These are phyloP conservation scores for Oldenlandia corymbosa DNA, from an alignment of 257 asterid genomes.

Conservation along the genomic window DNA sequence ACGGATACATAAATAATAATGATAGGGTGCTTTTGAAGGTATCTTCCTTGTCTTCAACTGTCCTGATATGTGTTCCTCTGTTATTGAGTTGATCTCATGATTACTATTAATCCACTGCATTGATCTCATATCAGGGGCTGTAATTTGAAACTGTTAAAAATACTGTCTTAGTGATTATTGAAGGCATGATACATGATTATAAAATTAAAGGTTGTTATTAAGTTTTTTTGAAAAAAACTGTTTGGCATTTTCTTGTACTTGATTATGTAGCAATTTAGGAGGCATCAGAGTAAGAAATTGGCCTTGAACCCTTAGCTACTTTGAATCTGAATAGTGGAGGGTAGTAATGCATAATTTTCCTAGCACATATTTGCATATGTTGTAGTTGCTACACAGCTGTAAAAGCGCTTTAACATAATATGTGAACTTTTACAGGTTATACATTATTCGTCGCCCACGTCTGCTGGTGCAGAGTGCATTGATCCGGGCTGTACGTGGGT, in stretches of 20 bases:
- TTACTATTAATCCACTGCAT: background rate
- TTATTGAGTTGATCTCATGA: background rate
- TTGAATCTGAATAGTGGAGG: background rate
- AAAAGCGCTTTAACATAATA: slow-evolving; percentile 4
- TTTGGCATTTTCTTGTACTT: background rate
- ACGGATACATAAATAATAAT: slow-evolving; percentile 66
- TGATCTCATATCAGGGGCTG: background rate
- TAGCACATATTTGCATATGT: background rate
- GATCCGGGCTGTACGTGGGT: slow-evolving; percentile 91
- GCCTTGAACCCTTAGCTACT: background rate
- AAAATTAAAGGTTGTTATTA: background rate
- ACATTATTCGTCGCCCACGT: slow-evolving; percentile 68
- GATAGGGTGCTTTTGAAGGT: slow-evolving; percentile 96
- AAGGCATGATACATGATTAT: background rate
- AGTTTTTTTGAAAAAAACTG: background rate
- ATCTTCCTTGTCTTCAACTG: slow-evolving; percentile 4
- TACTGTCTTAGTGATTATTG: background rate
- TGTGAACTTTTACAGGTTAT: slow-evolving; percentile 62
- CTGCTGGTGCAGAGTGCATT: slow-evolving; percentile 98
- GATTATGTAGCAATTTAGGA: background rate
- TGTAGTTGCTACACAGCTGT: background rate
- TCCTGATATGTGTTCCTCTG: background rate
- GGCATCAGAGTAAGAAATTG: background rate
- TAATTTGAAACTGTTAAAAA: background rate
- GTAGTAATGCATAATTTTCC: background rate